Percentiles rank a stretch among this genome's conserved stretches.
phyloP scores from a whole-genome alignment of 192 early-diverging fungal genomes.

The Polychytrium aggregatum region DNA sequence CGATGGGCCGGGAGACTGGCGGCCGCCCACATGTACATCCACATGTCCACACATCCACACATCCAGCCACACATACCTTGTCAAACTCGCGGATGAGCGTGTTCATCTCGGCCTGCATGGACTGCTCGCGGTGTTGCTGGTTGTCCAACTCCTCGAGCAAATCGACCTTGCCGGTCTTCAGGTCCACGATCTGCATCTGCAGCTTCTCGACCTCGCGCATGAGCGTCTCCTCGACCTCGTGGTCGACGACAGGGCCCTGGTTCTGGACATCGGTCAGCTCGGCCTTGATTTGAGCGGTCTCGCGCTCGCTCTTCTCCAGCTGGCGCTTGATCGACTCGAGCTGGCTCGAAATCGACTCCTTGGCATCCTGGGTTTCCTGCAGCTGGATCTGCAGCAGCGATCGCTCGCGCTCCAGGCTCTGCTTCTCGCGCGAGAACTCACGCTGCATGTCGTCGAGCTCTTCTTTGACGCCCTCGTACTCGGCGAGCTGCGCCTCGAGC shows the following conservation, averaged over 20 bases:
- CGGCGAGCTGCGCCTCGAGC: conserved; percentile 1
- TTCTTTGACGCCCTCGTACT: conserved; percentile 1
- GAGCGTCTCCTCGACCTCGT: conserved; percentile 9
- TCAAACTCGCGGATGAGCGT: conserved; percentile 17
- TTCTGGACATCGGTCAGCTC: conserved; percentile 4
- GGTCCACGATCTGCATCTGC: conserved; percentile 29
- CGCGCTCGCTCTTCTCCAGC: conserved; percentile 14
- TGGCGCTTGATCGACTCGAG: conserved; percentile 14
- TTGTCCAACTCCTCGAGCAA: conserved; percentile 33
- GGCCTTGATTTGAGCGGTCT: conserved; percentile 5
- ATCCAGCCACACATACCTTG: conserved; percentile 10
- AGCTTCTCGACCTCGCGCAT: conserved; percentile 18
- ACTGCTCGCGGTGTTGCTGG: conserved; percentile 18
- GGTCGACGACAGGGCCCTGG: neutral
- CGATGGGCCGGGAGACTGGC: neutral
- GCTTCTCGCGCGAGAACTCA: no score
- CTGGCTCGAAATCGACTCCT: conserved; percentile 8
- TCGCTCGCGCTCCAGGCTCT: no score
- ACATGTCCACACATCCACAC: neutral
- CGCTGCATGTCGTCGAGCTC: conserved; percentile 2
- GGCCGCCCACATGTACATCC: neutral
- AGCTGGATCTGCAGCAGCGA: no score
- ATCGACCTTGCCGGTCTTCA: conserved; percentile 26
- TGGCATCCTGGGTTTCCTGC: no score
- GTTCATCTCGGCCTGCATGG: conserved; percentile 12